Percentiles rank a stretch among this genome's conserved stretches.
Conservation (phyloP, 176 grass and related monocot species). For the Cenchrus purpureus region DNA sequence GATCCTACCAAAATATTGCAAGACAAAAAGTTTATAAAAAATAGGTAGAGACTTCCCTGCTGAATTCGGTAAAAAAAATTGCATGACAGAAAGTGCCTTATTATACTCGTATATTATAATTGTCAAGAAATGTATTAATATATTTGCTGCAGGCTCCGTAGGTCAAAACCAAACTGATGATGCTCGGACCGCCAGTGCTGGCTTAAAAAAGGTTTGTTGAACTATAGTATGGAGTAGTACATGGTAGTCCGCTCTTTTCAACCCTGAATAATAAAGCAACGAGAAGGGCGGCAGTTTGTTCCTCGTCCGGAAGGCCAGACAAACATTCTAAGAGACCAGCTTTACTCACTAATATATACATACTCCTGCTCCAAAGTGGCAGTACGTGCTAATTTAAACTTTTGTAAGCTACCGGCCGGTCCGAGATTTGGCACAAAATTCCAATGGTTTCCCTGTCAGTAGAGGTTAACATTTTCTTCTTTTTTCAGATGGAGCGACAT, state of each 20-base stretch:
- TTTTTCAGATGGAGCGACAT: neutral
- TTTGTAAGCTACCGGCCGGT: constrained; percentile 1
- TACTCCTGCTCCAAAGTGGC: neutral
- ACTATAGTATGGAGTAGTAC: neutral
- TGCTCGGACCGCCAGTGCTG: neutral
- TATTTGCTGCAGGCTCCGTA: neutral
- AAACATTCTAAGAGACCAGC: constrained; percentile 25
- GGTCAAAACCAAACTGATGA: neutral
- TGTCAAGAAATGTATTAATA: too few relatives aligned
- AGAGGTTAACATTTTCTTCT: neutral
- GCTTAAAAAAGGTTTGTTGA: neutral
- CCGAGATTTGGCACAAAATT: constrained; percentile 10
- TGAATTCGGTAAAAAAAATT: neutral
- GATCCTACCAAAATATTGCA: neutral
- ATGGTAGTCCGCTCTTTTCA: neutral
- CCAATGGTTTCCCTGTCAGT: constrained; percentile 13
- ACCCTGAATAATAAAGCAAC: constrained; percentile 23
- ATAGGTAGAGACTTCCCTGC: neutral
- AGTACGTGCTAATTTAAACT: neutral
- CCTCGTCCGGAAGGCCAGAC: constrained; percentile 30
- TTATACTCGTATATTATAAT: too few relatives aligned
- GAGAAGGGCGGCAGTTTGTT: constrained; percentile 51
- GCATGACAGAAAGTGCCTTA: neutral
- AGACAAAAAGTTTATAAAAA: neutral
- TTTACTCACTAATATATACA: constrained; percentile 18